Evolutionary conservation across 2,329 filamentous ascomycete species (phyloP).

Genomic region (Colletotrichum brevisporum): DNA sequence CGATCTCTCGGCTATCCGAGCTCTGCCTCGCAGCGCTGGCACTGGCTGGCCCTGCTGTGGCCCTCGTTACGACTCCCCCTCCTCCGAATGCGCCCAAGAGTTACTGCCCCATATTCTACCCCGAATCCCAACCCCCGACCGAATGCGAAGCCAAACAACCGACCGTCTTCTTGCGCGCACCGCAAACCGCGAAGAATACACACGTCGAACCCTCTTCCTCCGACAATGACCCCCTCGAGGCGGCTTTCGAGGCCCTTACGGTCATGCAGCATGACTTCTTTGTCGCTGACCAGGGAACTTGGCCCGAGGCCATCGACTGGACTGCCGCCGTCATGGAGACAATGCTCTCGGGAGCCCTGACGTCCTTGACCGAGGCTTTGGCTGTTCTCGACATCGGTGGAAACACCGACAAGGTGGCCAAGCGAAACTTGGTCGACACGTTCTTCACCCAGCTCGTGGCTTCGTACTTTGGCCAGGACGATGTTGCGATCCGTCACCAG

Average conservation of each 20-base stretch:
- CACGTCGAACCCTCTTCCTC: slow-evolving; percentile 9
- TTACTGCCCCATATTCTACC: slow-evolving; percentile 41
- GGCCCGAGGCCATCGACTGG: slow-evolving; percentile 93
- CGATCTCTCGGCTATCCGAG: not conserved
- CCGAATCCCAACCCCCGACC: slow-evolving; percentile 26
- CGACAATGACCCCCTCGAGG: slow-evolving; percentile 54
- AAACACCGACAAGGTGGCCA: slow-evolving; percentile 60
- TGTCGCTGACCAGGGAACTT: slow-evolving; percentile 81
- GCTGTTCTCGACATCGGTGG: slow-evolving; percentile 52
- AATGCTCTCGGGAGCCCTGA: slow-evolving; percentile 80
- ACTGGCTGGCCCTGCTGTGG: slow-evolving; percentile 7
- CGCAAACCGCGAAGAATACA: not conserved
- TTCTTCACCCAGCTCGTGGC: slow-evolving; percentile 84
- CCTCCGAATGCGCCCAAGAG: slow-evolving; percentile 26
- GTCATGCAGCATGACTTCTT: slow-evolving; percentile 87
- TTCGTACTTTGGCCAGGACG: slow-evolving; percentile 91
- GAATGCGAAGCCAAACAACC: slow-evolving; percentile 38
- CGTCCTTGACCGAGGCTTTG: slow-evolving; percentile 76
- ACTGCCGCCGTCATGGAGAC: slow-evolving; percentile 89
- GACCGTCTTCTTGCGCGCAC: slow-evolving; percentile 24
- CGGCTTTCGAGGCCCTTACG: slow-evolving; percentile 75
- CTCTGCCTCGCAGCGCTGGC: slow-evolving; percentile 26
- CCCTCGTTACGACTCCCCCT: slow-evolving; percentile 15
- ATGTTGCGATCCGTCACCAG: slow-evolving; percentile 77
- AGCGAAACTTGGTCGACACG: slow-evolving; percentile 84